Percentiles rank a stretch among this genome's conserved stretches.
Conservation (phyloP, 495 filamentous ascomycete species). For the Aspergillus cavernicola region DNA sequence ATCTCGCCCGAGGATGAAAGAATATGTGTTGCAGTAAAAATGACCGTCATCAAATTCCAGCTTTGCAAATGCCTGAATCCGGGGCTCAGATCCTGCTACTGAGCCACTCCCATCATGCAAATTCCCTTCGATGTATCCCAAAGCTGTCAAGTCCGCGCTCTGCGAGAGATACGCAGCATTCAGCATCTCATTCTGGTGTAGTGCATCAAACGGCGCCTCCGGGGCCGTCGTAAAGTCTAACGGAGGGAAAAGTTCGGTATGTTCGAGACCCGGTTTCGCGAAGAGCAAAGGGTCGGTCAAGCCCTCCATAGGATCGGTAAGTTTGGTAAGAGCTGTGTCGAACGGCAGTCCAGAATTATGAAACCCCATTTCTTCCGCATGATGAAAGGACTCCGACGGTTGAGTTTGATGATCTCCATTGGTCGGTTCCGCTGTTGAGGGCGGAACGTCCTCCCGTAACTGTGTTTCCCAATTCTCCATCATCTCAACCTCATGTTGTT, state of each 20-base stretch:
- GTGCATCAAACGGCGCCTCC: constrained; percentile 35
- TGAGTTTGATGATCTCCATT: constrained; percentile 15
- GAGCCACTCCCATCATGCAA: constrained; percentile 33
- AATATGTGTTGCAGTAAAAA: constrained; percentile 69
- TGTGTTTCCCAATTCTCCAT: constrained; percentile 16
- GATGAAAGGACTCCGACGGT: constrained; percentile 12
- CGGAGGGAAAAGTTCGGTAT: constrained; percentile 36
- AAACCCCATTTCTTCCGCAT: constrained; percentile 10
- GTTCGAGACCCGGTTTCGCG: constrained; percentile 31
- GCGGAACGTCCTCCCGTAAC: constrained; percentile 5
- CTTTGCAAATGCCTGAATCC: constrained; percentile 63
- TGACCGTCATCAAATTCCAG: constrained; percentile 67
- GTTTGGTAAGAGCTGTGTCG: constrained; percentile 3
- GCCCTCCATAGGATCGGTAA: constrained; percentile 25
- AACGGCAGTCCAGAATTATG: constrained; percentile 9
- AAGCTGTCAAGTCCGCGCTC: constrained; percentile 34
- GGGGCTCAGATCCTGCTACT: constrained; percentile 43
- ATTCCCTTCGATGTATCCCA: constrained; percentile 30
- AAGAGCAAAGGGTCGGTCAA: constrained; percentile 36
- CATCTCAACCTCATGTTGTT: constrained; percentile 1
- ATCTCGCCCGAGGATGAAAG: constrained; percentile 64
- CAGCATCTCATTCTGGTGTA: constrained; percentile 42
- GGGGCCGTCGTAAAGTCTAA: constrained; percentile 35
- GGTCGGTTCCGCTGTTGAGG: constrained; percentile 7
- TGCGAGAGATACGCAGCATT: constrained; percentile 41